Evolutionary conservation across 2,329 filamentous ascomycete species (phyloP), one percentile per base, ranked within the genome.

Genomic region (Aspergillus hiratsukae): DNA sequence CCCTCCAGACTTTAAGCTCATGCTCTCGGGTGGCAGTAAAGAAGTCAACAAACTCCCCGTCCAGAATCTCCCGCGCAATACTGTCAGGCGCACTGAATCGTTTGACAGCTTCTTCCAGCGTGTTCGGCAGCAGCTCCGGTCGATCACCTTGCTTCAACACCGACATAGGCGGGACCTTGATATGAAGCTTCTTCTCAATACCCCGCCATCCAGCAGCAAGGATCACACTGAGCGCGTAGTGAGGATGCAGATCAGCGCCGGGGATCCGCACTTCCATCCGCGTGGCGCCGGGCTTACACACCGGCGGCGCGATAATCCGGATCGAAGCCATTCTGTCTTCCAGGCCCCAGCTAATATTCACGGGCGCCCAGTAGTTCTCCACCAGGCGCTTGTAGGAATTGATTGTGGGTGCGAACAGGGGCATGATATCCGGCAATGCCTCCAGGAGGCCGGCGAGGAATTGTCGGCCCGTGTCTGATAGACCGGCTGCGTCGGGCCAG

Each of bases 281-380:
- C 1, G 63, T 66, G 6, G 61, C 63, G 31, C 59, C 92, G 0
- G 90, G 87, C 0, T 96, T 91, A 35, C 93, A 87, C 27, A 97
- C 82, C 0, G 93, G 92, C 11, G 93, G 92, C 0, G 90, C 85
- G 61, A 97, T 96, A 31, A 97, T 76, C 19, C 93, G 84, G 61
- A 97, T 88, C 0, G 89, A 94, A 0, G 93, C 92, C 19, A 91
- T 91, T 59, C 93, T 89, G 73, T 97, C 92, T 74, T 97, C 93
- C 3, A 96, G 78, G 0, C 93, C 93, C 93, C 93, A 97, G 0
- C 90, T 96, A 0, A 97, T 92, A 0, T 92, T 96, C 2, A 97
- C 92, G 0, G 93, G 93, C 0, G 93, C 93, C 93, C 93, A 97
- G 76, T 96, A 97, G 77, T 97, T 97, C 78, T 97, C 93, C 2